These are phyloP conservation scores for Gentiana dahurica DNA, from an alignment of 257 asterid genomes.

Conservation along the genomic window DNA sequence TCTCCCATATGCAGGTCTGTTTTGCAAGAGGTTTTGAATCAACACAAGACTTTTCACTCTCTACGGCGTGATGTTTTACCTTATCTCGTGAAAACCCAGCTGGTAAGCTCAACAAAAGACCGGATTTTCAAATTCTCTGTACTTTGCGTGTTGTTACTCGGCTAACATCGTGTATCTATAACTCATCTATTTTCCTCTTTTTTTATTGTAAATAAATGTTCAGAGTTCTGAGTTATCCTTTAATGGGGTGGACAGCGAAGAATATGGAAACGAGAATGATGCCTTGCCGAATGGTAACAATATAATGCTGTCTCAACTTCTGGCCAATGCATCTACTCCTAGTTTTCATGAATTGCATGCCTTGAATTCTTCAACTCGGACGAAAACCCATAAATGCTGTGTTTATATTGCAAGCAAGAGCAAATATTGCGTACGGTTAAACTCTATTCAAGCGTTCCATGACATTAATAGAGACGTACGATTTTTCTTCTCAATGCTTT, in stretches of 20 bases:
- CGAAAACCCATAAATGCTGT: conserved; percentile 81
- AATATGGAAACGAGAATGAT: conserved; percentile 58
- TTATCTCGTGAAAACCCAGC: conserved; percentile 83
- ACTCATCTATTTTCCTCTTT: conserved; percentile 4
- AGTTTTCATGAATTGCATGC: conserved; percentile 76
- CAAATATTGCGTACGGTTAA: conserved; percentile 80
- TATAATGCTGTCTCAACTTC: conserved; percentile 66
- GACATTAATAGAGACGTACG: conserved; percentile 94
- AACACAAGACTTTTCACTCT: conserved; percentile 69
- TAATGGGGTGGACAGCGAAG: conserved; percentile 69
- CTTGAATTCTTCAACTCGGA: conserved; percentile 45
- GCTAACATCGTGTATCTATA: not conserved
- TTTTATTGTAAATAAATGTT: conserved; percentile 17
- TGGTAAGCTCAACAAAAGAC: conserved; percentile 48
- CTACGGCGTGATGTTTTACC: conserved; percentile 89
- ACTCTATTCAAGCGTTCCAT: conserved; percentile 81
- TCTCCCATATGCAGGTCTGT: conserved; percentile 42
- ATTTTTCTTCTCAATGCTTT: conserved; percentile 8
- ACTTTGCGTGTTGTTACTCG: not conserved
- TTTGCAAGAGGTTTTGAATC: conserved; percentile 73
- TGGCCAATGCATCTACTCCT: conserved; percentile 79
- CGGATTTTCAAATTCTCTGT: conserved; percentile 1
- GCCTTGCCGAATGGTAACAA: conserved; percentile 36
- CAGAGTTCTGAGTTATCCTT: conserved; percentile 70
- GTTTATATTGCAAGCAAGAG: conserved; percentile 81